Percentiles rank a stretch among this genome's conserved stretches.
phyloP scores from a whole-genome alignment of 148 eudicot species.

The Rhododendron williamsianum region DNA sequence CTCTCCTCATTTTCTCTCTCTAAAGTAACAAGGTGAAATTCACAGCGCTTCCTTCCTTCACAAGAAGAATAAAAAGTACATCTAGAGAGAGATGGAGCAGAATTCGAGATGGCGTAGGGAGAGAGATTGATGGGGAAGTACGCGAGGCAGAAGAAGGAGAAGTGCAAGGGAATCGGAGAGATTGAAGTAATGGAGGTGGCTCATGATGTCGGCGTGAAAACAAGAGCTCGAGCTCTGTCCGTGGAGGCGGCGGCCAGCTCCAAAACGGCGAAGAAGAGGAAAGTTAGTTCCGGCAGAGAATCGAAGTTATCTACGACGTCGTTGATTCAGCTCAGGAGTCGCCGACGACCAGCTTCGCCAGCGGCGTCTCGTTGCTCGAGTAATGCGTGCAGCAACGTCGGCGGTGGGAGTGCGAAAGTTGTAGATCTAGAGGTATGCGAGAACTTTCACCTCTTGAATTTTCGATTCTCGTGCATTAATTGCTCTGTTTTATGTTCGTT shows the following conservation, averaged over 20 bases:
- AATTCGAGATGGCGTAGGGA: neutral
- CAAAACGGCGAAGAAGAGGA: conserved; percentile 23
- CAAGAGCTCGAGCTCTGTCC: conserved; percentile 29
- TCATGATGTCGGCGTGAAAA: conserved; percentile 22
- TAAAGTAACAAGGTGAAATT: conserved; percentile 9
- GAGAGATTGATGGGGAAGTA: conserved; percentile 16
- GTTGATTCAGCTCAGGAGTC: conserved; percentile 22
- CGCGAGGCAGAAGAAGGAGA: conserved; percentile 10
- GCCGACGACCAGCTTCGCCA: conserved; percentile 18
- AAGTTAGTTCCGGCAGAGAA: conserved; percentile 12
- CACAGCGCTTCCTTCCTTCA: neutral
- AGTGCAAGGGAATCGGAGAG: conserved; percentile 24
- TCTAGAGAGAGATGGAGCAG: neutral
- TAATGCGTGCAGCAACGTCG: conserved; percentile 17
- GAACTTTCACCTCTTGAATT: neutral
- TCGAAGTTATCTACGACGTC: conserved; percentile 19
- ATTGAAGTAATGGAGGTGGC: conserved; percentile 25
- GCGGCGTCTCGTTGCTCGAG: conserved; percentile 26
- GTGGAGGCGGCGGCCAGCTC: conserved; percentile 14
- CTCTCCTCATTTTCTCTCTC: conserved; percentile 11
- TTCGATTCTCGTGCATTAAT: neutral
- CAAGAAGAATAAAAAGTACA: neutral
- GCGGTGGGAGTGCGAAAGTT: conserved; percentile 10
- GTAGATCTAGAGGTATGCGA: conserved; percentile 49
- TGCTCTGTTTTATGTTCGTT: neutral